phyloP scores from a whole-genome alignment of 345 rosid species.

The Erucastrum elatum region DNA sequence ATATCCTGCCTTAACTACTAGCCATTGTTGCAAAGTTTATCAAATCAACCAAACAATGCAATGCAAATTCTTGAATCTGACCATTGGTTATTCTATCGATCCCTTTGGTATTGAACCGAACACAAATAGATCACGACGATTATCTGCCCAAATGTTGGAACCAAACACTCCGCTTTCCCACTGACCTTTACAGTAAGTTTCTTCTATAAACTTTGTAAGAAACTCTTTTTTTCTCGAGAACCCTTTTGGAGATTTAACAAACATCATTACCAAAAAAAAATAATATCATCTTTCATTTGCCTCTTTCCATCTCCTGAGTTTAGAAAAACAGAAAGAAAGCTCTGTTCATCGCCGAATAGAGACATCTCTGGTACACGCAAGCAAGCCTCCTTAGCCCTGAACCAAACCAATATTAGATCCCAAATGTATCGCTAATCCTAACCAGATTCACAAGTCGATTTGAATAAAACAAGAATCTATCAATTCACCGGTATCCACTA shows the following conservation, averaged over 20 bases:
- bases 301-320: background rate
- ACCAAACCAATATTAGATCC: background rate
- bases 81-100: background rate
- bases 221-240: background rate
- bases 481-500: background rate
- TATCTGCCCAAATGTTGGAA: conserved; percentile 25
- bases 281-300: conserved; percentile 8
- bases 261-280: background rate
- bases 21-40: too few species aligned
- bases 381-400: conserved; percentile 13
- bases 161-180: background rate
- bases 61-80: background rate
- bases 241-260: background rate
- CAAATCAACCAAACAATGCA: background rate
- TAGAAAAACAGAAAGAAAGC: background rate
- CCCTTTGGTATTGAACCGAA: background rate
- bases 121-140: conserved; percentile 13
- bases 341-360: background rate
- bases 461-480: background rate
- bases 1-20: too few species aligned
- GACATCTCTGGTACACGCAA: background rate
- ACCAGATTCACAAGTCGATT: background rate
- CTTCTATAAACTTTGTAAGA: background rate
- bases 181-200: conserved; percentile 31
- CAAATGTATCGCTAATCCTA: background rate